Percentiles rank a stretch among this genome's conserved stretches.
phyloP scores from a whole-genome alignment of 352 stramenopile species.

The Thalassiosira hispida region DNA sequence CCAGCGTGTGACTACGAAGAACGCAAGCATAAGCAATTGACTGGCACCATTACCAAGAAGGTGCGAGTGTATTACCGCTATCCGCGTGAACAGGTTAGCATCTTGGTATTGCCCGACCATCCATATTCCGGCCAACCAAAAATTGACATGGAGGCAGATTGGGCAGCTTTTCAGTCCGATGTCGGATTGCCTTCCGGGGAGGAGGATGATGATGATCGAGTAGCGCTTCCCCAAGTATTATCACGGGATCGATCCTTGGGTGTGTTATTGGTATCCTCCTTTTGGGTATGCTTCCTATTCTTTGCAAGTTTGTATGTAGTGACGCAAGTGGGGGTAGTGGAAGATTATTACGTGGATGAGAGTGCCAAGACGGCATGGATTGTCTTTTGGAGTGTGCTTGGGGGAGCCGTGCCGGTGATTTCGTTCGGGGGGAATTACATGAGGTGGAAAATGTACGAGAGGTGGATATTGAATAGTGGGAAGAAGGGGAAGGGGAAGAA shows the following conservation, averaged over 20 bases:
- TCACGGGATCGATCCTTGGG: conserved; percentile 41
- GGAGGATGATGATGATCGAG: background rate
- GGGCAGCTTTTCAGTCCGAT: conserved; percentile 47
- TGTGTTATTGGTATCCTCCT: conserved; percentile 27
- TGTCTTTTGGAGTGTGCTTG: conserved; percentile 20
- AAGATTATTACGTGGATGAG: conserved; percentile 50
- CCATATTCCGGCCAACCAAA: conserved; percentile 71
- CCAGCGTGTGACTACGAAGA: conserved; percentile 41
- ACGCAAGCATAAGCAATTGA: conserved; percentile 9
- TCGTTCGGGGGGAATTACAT: conserved; percentile 40
- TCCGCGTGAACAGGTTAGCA: conserved; percentile 61
- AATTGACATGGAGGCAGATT: conserved; percentile 75
- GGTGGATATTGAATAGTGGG: conserved; percentile 51
- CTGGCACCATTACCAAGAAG: conserved; percentile 50
- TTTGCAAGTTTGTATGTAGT: conserved; percentile 31
- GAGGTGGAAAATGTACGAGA: conserved; percentile 53
- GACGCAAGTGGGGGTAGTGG: conserved; percentile 36
- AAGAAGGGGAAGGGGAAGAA: background rate
- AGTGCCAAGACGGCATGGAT: conserved; percentile 25
- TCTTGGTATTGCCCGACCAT: conserved; percentile 62
- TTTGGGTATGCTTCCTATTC: conserved; percentile 52
- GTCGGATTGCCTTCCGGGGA: conserved; percentile 8
- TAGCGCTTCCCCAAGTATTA: background rate
- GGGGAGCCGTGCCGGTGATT: conserved; percentile 22
- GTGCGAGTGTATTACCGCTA: conserved; percentile 72